phyloP scores from a whole-genome alignment of 495 filamentous ascomycete species.

The Pseudotulostoma volvatum region DNA sequence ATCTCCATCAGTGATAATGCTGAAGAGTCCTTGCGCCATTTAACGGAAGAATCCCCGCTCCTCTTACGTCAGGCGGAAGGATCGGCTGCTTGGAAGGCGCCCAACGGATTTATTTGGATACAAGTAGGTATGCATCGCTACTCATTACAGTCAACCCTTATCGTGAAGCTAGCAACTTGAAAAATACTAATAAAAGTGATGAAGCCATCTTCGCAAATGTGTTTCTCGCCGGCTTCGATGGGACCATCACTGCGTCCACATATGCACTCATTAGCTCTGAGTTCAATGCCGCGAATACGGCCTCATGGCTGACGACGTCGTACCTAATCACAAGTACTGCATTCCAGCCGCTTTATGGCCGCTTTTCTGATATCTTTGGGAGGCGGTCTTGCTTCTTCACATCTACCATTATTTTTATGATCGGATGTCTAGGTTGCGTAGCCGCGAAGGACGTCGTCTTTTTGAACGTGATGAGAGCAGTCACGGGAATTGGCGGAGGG shows the following conservation, averaged over 20 bases:
- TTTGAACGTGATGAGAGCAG: constrained; percentile 63
- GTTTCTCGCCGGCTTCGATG: constrained; percentile 51
- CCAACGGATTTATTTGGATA: constrained; percentile 28
- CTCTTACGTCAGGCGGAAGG: too few species aligned
- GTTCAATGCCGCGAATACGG: constrained; percentile 62
- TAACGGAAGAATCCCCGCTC: too few species aligned
- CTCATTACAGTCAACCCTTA: neutral
- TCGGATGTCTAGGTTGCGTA: constrained; percentile 31
- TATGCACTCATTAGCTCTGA: constrained; percentile 72
- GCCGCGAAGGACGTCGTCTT: constrained; percentile 35
- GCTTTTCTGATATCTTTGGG: constrained; percentile 81
- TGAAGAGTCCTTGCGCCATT: too few species aligned
- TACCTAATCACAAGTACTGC: constrained; percentile 88
- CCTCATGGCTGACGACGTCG: constrained; percentile 82
- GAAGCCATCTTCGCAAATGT: constrained; percentile 43
- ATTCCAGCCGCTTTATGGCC: constrained; percentile 68
- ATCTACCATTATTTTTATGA: constrained; percentile 27
- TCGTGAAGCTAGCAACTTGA: too few species aligned
- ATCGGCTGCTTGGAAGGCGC: constrained; percentile 27
- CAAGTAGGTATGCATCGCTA: constrained; percentile 21
- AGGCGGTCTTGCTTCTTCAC: constrained; percentile 29
- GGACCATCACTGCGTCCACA: constrained; percentile 73
- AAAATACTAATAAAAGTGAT: constrained; percentile 12
- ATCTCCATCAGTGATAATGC: too few species aligned
- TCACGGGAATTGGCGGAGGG: constrained; percentile 76